Conservation (phyloP, 108 stramenopile genomes). For the Stephanodiscus triporus region DNA sequence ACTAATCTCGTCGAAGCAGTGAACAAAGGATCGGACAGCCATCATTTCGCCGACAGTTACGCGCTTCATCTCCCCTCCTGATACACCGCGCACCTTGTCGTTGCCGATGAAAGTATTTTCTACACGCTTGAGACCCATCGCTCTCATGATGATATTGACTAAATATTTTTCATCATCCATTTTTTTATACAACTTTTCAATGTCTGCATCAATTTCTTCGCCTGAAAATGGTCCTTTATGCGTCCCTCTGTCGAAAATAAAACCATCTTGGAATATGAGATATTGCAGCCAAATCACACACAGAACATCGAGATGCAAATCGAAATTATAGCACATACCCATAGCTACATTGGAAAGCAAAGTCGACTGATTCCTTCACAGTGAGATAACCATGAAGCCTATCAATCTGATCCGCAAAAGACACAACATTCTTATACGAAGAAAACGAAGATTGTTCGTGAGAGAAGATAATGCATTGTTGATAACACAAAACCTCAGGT, state of each 20-base stretch:
- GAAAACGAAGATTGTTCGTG: not conserved
- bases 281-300: not conserved
- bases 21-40: conserved; percentile 41
- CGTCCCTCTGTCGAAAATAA: conserved; percentile 18
- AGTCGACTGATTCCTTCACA: conserved; percentile 74
- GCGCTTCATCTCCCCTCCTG: conserved; percentile 89
- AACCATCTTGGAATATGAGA: not conserved
- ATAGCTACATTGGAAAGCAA: conserved; percentile 71
- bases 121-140: conserved; percentile 69
- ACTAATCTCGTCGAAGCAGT: conserved; percentile 64
- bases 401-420: conserved; percentile 10
- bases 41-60: conserved; percentile 88
- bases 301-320: not conserved
- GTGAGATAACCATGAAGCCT: conserved; percentile 10
- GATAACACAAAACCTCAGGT: not conserved
- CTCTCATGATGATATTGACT: conserved; percentile 52
- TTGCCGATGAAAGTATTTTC: conserved; percentile 84
- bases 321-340: conserved; percentile 30
- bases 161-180: conserved; percentile 32
- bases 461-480: not conserved
- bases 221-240: conserved; percentile 26
- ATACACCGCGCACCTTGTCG: conserved; percentile 76
- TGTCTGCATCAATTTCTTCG: conserved; percentile 12
- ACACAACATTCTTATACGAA: conserved; percentile 4
- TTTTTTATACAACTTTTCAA: conserved; percentile 14